A percentile compares a stretch with the other conserved stretches of the same genome.
These are phyloP conservation scores for Zasmidium angulare DNA, from an alignment of 2,329 filamentous ascomycete species.

Conservation along the genomic window DNA sequence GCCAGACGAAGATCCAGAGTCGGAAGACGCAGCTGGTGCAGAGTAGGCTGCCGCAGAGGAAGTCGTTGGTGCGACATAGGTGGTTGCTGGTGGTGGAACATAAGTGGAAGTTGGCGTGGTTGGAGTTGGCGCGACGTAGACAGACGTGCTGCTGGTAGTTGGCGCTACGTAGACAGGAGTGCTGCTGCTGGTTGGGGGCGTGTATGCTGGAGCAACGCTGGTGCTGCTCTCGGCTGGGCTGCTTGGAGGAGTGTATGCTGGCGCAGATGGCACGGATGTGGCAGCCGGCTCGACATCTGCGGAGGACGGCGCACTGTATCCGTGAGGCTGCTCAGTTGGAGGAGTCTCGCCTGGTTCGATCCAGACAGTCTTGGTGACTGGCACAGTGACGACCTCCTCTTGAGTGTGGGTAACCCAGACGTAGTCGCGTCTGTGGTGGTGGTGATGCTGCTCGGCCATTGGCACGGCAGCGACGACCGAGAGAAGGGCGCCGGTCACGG, in stretches of 20 bases:
- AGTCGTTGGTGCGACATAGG: slow-evolving; percentile 21
- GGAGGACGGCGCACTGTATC: slow-evolving; percentile 23
- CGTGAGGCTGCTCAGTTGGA: slow-evolving; percentile 11
- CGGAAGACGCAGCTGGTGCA: slow-evolving; percentile 14
- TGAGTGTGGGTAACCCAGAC: slow-evolving; percentile 52
- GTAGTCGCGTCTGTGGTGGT: slow-evolving; percentile 41
- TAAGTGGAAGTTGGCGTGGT: slow-evolving; percentile 19
- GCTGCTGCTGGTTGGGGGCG: slow-evolving; percentile 27
- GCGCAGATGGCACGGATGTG: slow-evolving; percentile 13
- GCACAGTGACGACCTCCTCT: slow-evolving; percentile 50
- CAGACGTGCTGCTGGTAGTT: slow-evolving; percentile 18
- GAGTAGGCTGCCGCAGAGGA: slow-evolving; percentile 20
- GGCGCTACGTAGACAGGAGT: slow-evolving; percentile 26
- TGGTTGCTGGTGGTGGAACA: slow-evolving; percentile 14
- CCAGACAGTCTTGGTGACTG: slow-evolving; percentile 51
- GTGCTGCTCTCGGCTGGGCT: not conserved
- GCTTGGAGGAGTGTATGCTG: slow-evolving; percentile 8
- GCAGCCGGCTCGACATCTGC: slow-evolving; percentile 8
- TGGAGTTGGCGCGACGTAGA: slow-evolving; percentile 23
- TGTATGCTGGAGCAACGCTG: slow-evolving; percentile 22
- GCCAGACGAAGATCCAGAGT: slow-evolving; percentile 7
- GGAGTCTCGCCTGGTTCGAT: slow-evolving; percentile 36
- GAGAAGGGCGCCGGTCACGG: slow-evolving; percentile 32
- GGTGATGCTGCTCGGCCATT: slow-evolving; percentile 21
- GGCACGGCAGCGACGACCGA: slow-evolving; percentile 32